phyloP scores from a whole-genome alignment of 2,329 filamentous ascomycete species.

The Pseudodiploospora longispora region DNA sequence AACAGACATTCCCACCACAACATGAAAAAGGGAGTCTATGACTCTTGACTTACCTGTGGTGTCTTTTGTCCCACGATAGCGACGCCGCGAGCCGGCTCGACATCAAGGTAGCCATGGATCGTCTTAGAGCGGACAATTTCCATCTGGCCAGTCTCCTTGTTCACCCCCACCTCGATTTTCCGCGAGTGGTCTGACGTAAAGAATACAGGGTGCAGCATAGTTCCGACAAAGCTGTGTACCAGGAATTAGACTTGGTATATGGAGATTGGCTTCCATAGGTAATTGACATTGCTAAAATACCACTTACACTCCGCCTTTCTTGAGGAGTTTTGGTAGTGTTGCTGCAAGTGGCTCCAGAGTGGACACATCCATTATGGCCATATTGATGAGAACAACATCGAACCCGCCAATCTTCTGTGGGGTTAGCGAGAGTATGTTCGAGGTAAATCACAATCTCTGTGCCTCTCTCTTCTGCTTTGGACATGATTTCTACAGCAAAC shows the following conservation, averaged over 20 bases:
- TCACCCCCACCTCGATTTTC: constrained; percentile 28
- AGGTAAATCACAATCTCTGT: constrained; percentile 1
- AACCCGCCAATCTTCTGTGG: constrained; percentile 22
- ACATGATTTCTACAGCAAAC: too few species aligned
- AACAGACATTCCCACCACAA: too few species aligned
- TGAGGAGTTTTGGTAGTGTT: constrained; percentile 32
- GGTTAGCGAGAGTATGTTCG: not conserved
- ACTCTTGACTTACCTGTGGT: constrained; percentile 21
- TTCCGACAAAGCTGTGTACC: constrained; percentile 35
- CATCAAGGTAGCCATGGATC: constrained; percentile 33
- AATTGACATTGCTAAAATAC: not conserved
- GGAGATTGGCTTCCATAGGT: not conserved
- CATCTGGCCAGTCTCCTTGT: constrained; percentile 27
- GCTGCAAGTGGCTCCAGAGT: constrained; percentile 33
- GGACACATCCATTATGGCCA: constrained; percentile 41
- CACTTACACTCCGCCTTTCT: constrained; percentile 32
- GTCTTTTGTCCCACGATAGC: constrained; percentile 25
- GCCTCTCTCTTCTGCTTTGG: not conserved
- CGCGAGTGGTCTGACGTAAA: constrained; percentile 35
- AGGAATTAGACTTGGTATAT: not conserved
- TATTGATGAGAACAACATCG: constrained; percentile 39
- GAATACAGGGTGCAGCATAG: constrained; percentile 41
- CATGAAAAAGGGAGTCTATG: too few species aligned
- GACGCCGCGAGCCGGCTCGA: constrained; percentile 29
- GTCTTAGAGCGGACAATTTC: constrained; percentile 27